Base-by-base conservation (phyloP, 495 filamentous ascomycete genomes). In the Aspergillus funiculosus region DNA sequence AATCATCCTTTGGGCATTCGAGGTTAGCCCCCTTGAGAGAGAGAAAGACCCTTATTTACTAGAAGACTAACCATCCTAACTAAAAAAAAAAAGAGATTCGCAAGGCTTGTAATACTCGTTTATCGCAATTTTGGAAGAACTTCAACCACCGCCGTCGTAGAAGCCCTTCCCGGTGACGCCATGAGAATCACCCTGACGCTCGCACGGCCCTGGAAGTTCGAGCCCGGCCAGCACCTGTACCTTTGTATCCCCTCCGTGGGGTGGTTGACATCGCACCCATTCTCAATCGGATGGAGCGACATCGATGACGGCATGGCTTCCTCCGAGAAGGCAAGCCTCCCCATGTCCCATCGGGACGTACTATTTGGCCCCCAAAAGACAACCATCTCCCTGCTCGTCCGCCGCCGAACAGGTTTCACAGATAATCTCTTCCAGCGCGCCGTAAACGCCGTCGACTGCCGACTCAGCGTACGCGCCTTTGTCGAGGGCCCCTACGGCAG, bases 401-500 rank as follows among this genome's bases (percentile, higher is more conserved):
- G 86, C 44, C 82, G 86, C 37, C 84, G 89, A 39, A 86, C 83
- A 1, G 92, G 92, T 28, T 86, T 97, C 66, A 98, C 92, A 9
- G 78, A 86, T 55, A 77, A 77, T 35, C 79, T 98, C 9, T 94
- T 81, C 76, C 69, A 85, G 46, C 73, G 71, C 15, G 81, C 80
- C 11, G 38, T 59, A 19, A 67, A 59, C 19, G 59, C 68, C 39
- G 18, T 55, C 15, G 63, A 61, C 22, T 65, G 68, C 4, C 69
- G 62, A 10, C 59, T 82, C 45, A 78, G 71, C 27, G 64, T 85
- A 5, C 62, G 63, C 9, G 81, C 78, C 25, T 72, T 81, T 40
- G 78, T 89, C 44, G 91, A 96, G 62, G 92, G 92, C 0, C 89
- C 92, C 4, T 97, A 97, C 59, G 85, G 83, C 10, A 85, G 81